Evolutionary conservation across 2,329 filamentous ascomycete species (phyloP).

Genomic region (Sclerotinia glacialis): DNA sequence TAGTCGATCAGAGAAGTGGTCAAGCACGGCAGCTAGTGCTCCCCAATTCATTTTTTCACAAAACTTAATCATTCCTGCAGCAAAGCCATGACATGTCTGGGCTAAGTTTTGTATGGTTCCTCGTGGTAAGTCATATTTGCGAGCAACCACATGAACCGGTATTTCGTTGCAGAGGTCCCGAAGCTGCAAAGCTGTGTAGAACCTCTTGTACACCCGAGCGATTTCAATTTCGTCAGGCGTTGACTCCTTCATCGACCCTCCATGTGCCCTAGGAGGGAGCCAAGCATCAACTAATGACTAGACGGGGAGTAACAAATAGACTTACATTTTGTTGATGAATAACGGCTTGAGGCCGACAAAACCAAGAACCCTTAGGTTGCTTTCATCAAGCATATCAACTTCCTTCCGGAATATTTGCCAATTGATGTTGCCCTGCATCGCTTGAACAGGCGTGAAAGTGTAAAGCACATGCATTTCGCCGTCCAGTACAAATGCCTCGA

Average conservation of each 20-base stretch:
- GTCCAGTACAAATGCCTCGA: constrained; percentile 74
- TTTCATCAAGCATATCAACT: constrained; percentile 68
- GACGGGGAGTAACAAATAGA: constrained; percentile 20
- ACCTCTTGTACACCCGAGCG: constrained; percentile 65
- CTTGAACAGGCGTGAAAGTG: constrained; percentile 70
- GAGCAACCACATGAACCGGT: constrained; percentile 65
- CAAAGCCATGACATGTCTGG: constrained; percentile 75
- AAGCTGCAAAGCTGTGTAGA: constrained; percentile 74
- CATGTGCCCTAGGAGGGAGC: constrained; percentile 56
- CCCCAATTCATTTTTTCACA: constrained; percentile 75
- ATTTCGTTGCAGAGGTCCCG: constrained; percentile 75
- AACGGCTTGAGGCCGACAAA: constrained; percentile 68
- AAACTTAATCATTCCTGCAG: constrained; percentile 75
- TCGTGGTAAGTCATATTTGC: constrained; percentile 67
- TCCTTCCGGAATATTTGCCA: constrained; percentile 72
- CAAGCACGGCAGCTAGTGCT: constrained; percentile 66
- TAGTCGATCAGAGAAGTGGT: constrained; percentile 72
- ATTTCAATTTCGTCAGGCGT: constrained; percentile 58
- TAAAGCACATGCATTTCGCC: constrained; percentile 79
- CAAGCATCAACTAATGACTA: neutral
- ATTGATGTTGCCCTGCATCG: constrained; percentile 56
- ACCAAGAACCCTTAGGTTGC: constrained; percentile 63
- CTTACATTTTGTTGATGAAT: constrained; percentile 64
- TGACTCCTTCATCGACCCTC: constrained; percentile 60
- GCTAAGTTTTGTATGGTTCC: constrained; percentile 70